Base-by-base conservation (phyloP, 176 grass and related monocot species). In the Aechmea fasciata region DNA sequence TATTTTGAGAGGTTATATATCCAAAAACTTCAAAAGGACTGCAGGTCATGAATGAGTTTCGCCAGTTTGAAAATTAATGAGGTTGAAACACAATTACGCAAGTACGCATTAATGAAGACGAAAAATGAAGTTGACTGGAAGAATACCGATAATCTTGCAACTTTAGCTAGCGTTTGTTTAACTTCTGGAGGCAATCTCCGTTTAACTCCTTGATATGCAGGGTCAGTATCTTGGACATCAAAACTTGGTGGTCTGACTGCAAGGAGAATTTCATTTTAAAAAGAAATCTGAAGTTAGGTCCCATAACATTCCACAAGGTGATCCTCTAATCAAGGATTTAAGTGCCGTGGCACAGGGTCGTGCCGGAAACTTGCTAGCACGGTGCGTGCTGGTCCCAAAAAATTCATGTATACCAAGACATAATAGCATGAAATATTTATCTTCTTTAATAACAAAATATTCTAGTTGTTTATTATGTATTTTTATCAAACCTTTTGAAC, bases 141-240 rank as follows among this genome's bases (percentile, higher is more conserved):
- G 85, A 86, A 74, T 91, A 99, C 95, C 83, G 95, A 94, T 74
- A 99, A 54, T 89, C 90, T 90, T 73, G 95, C 95, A 90, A 99
- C 95, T 82, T 94, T 99, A 68, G 90, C 84, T 63, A 99, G 95
- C 68, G 90, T 99, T 80, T 80, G 82, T 57, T 99, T 99, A 47
- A 99, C 87, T 82, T 93, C 87, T 67, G 71, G 87, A 51, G 95
- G 95, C 78, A 99, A 81, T 70, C 95, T 84, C 51, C 95, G 85
- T 84, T 99, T 93, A 77, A 94, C 72, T 66, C 85, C 67, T 80
- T 80, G 83, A 80, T 59, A 87, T 88, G 52, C 65, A 71, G 84
- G 87, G 65, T 99, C 95, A 62, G 80, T 78, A 67, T 88, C 95
- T 57, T 86, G 88, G 70, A 88, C 78, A 79, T 94, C 84, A 41